A percentile compares a stretch with the other conserved stretches of the same genome.
These are phyloP conservation scores for Hippophae rhamnoides DNA, from an alignment of 306 rosid species.

Conservation along the genomic window DNA sequence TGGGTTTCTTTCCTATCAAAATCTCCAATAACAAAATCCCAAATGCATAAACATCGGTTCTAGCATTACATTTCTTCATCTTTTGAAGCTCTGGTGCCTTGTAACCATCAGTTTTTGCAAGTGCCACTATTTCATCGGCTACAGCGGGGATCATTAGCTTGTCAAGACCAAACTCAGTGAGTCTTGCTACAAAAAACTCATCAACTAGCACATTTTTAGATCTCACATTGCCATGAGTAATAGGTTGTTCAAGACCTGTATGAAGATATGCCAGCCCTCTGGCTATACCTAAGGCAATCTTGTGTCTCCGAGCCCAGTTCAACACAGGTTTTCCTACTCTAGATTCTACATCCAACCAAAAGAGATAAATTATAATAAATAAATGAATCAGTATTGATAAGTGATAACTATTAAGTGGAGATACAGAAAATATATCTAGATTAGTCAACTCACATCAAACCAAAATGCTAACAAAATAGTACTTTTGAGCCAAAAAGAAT, in stretches of 20 bases:
- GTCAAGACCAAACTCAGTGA: slow-evolving; percentile 75
- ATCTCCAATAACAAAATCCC: slow-evolving; percentile 76
- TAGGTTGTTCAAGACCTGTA: slow-evolving; percentile 68
- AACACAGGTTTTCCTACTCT: slow-evolving; percentile 80
- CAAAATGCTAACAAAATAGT: no score
- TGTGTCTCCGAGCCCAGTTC: slow-evolving; percentile 95
- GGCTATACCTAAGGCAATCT: slow-evolving; percentile 81
- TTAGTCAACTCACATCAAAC: no score
- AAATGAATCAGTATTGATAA: slow-evolving; percentile 5
- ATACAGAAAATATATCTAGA: no score
- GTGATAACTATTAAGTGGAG: not conserved
- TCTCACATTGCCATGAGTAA: slow-evolving; percentile 79
- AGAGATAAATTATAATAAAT: slow-evolving; percentile 3
- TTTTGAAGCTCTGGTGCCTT: slow-evolving; percentile 91
- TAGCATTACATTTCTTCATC: slow-evolving; percentile 86
- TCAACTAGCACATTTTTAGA: slow-evolving; percentile 88
- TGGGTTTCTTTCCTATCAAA: slow-evolving; percentile 83
- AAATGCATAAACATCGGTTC: slow-evolving; percentile 88
- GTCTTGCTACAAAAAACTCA: slow-evolving; percentile 69
- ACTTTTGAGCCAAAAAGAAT: no score
- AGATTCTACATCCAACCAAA: slow-evolving; percentile 39
- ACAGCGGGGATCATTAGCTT: slow-evolving; percentile 71
- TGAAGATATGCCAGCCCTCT: slow-evolving; percentile 89
- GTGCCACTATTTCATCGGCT: slow-evolving; percentile 81
- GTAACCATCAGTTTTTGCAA: slow-evolving; percentile 70